Conservation (phyloP, 345 rosid genomes). For the Melaleuca quinquenervia region DNA sequence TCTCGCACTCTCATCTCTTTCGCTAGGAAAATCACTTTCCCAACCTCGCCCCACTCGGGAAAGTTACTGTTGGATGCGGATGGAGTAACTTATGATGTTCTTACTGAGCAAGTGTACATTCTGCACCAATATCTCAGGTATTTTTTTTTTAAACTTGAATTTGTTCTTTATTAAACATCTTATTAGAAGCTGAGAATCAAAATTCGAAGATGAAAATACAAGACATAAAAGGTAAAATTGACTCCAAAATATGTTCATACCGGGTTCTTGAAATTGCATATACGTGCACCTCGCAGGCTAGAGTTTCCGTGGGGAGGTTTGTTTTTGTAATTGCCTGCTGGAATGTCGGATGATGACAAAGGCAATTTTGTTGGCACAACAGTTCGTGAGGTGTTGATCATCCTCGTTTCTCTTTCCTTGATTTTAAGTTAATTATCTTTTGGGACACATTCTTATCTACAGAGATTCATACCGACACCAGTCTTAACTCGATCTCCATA, state of each 20-base stretch:
- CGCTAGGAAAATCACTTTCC: background rate
- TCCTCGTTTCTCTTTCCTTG: background rate
- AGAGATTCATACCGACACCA: background rate
- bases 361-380: conserved; percentile 89
- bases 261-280: background rate
- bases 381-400: conserved; percentile 69
- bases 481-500: background rate
- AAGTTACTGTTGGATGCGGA: conserved; percentile 55
- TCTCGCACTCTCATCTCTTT: background rate
- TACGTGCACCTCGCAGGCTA: conserved; percentile 33
- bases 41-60: background rate
- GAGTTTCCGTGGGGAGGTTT: conserved; percentile 76
- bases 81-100: conserved; percentile 68
- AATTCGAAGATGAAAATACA: background rate
- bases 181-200: background rate
- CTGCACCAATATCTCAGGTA: background rate
- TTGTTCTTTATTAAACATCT: background rate
- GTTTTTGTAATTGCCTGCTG: conserved; percentile 92
- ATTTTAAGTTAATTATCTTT: background rate
- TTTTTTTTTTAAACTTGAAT: background rate
- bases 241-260: background rate
- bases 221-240: background rate
- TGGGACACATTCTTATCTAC: background rate
- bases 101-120: conserved; percentile 72
- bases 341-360: conserved; percentile 82